A percentile compares a stretch with the other conserved stretches of the same genome.
Evolutionary conservation across 108 stramenopile species (phyloP).

Genomic region (Stephanodiscus minutulus): DNA sequence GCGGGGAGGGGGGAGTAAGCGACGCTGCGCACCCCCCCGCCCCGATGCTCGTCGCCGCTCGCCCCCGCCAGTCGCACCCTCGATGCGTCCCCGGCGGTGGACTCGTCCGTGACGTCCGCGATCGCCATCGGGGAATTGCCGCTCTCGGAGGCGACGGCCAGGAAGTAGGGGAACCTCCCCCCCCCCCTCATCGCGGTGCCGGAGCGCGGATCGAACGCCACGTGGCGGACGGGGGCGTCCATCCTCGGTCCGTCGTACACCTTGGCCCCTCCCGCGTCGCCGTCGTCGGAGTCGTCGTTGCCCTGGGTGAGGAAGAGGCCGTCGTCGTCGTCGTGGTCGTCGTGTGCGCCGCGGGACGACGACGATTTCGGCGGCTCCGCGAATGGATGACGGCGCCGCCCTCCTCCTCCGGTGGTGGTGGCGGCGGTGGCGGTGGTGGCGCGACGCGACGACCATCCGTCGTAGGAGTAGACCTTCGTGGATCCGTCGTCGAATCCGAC

Average conservation of each 20-base stretch:
- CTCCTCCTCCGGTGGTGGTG: too few species aligned
- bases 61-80: constrained; percentile 42
- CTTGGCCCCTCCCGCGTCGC: constrained; percentile 10
- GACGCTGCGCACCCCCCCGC: constrained; percentile 60
- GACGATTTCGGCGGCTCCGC: background rate
- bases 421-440: background rate
- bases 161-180: constrained; percentile 22
- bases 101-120: constrained; percentile 52
- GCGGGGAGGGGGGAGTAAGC: constrained; percentile 16
- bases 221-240: constrained; percentile 60
- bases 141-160: constrained; percentile 66
- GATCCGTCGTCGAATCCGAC: constrained; percentile 74
- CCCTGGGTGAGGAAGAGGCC: background rate
- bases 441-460: constrained; percentile 17
- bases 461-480: constrained; percentile 57
- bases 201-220: constrained; percentile 56
- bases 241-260: constrained; percentile 53
- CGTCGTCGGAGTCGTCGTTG: constrained; percentile 1
- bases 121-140: constrained; percentile 51
- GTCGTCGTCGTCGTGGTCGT: background rate
- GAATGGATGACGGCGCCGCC: background rate
- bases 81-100: too few species aligned
- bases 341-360: background rate
- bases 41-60: constrained; percentile 41
- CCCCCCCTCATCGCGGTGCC: too few species aligned